Percentiles rank a stretch among this genome's conserved stretches.
phyloP scores from a whole-genome alignment of 805 yeast genomes.

The Zygoascus tannicola region DNA sequence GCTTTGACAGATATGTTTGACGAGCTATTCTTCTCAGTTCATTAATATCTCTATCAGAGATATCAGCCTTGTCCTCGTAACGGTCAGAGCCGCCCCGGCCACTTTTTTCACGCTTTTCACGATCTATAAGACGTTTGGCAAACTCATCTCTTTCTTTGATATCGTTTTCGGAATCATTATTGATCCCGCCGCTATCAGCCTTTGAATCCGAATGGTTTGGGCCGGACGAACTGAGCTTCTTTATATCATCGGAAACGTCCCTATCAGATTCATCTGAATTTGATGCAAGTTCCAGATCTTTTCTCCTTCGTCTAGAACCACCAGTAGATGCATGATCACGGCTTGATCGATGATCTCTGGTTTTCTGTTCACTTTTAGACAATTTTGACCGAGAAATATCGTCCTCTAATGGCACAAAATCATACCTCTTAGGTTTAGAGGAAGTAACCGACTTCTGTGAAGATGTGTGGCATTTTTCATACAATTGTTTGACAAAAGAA shows the following conservation, averaged over 20 bases:
- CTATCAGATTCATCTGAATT: not conserved
- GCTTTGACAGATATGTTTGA: slow-evolving; percentile 37
- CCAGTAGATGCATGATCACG: not conserved
- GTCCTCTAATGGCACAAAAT: slow-evolving; percentile 10
- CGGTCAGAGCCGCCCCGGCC: not conserved
- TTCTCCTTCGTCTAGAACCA: slow-evolving; percentile 9
- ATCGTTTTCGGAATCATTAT: slow-evolving; percentile 34
- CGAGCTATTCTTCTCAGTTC: slow-evolving; percentile 41
- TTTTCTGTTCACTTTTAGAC: not conserved
- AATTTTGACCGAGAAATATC: not conserved
- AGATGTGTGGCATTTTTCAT: slow-evolving; percentile 7
- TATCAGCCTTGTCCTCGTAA: slow-evolving; percentile 1
- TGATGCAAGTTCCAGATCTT: not conserved
- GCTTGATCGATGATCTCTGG: not conserved
- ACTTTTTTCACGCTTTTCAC: slow-evolving; percentile 11
- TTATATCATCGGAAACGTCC: not conserved
- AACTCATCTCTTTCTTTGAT: slow-evolving; percentile 26
- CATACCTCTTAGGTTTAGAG: slow-evolving; percentile 7
- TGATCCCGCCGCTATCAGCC: not conserved
- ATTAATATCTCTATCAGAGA: slow-evolving; percentile 8
- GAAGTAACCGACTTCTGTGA: not conserved
- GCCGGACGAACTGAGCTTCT: slow-evolving; percentile 7
- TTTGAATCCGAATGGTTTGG: not conserved
- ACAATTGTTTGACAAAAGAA: slow-evolving; percentile 17
- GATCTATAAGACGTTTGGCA: slow-evolving; percentile 19